Evolutionary conservation across 306 rosid genomes (phyloP).

Genomic region (Trifolium pratense): DNA sequence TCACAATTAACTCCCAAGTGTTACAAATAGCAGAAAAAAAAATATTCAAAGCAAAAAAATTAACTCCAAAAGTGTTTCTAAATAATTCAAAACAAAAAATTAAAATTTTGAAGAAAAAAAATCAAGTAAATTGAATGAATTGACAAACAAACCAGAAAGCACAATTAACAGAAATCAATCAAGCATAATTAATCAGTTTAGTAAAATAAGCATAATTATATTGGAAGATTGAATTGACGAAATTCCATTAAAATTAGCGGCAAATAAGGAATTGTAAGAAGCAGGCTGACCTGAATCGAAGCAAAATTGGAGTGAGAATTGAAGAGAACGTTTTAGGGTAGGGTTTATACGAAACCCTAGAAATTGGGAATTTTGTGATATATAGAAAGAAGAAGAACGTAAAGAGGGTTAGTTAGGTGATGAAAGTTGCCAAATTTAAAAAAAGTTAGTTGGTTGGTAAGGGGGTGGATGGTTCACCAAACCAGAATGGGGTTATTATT

Average conservation of each 20-base stretch:
- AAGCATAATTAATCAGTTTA: background rate
- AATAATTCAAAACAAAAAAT: background rate
- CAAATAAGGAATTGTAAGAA: constrained; percentile 29
- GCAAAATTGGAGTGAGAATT: background rate
- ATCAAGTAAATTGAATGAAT: constrained; percentile 10
- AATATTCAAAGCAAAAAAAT: background rate
- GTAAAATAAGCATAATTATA: background rate
- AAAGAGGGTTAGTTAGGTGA: constrained; percentile 43
- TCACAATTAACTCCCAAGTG: constrained; percentile 4
- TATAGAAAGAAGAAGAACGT: constrained; percentile 26
- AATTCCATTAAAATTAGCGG: constrained; percentile 1
- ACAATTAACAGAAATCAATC: constrained; percentile 1
- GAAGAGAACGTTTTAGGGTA: background rate
- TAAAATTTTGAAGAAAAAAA: background rate
- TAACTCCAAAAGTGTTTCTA: background rate
- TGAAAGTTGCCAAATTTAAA: constrained; percentile 11
- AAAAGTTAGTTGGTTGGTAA: constrained; percentile 36
- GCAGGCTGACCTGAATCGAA: constrained; percentile 55
- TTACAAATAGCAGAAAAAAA: constrained; percentile 1
- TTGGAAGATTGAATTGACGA: background rate
- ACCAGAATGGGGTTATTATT: background rate
- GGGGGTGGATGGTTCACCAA: constrained; percentile 9
- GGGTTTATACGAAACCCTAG: constrained; percentile 54
- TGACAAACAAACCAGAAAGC: background rate
- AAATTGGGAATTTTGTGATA: constrained; percentile 34